Percentiles rank a stretch among this genome's conserved stretches.
Evolutionary conservation across 169 alveolate genomes (phyloP).

Genomic region (Plasmodium fragile): DNA sequence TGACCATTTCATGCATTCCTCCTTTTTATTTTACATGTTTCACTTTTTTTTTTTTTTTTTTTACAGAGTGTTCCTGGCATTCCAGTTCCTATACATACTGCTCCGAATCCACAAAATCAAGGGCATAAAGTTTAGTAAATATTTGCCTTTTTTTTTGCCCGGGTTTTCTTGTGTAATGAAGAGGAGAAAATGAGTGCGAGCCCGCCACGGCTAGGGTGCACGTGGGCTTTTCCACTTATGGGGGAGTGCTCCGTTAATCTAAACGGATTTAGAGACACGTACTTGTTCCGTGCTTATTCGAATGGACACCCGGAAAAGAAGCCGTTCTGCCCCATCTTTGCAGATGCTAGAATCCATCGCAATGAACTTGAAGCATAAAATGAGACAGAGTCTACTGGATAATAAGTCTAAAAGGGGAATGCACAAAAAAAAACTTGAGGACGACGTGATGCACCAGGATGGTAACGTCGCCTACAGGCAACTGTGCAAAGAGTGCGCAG

Average conservation of each 20-base stretch:
- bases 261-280: neutral
- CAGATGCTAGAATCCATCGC: constrained; percentile 45
- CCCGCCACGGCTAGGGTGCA: neutral
- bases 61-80: constrained; percentile 20
- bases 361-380: constrained; percentile 20
- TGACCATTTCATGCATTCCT: neutral
- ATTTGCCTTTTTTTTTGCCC: constrained; percentile 37
- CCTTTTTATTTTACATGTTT: neutral
- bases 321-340: neutral
- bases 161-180: constrained; percentile 48
- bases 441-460: constrained; percentile 23
- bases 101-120: constrained; percentile 36
- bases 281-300: neutral
- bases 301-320: neutral
- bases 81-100: constrained; percentile 38
- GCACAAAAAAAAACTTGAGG: constrained; percentile 34
- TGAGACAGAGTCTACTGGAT: constrained; percentile 31
- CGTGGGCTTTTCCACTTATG: neutral
- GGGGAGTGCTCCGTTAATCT: neutral
- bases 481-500: neutral
- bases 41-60: neutral
- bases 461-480: constrained; percentile 10
- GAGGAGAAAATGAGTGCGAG: neutral
- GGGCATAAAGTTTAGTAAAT: constrained; percentile 14
- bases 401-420: constrained; percentile 3